A percentile compares a stretch with the other conserved stretches of the same genome.
Evolutionary conservation across 2,329 filamentous ascomycete genomes (phyloP).

Genomic region (Rhinocladiella similis): DNA sequence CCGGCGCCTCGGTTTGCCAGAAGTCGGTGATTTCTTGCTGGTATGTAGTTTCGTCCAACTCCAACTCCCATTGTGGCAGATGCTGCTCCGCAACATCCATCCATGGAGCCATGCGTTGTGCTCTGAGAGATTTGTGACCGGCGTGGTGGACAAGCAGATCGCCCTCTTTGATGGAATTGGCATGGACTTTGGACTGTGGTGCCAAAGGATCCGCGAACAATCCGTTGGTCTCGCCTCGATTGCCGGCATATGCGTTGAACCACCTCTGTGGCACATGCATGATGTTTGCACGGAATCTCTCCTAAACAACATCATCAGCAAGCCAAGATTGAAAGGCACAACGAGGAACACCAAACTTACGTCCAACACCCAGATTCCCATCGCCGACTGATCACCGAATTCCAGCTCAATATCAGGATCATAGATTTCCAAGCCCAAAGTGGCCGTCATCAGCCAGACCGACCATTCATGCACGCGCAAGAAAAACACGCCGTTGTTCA

Average conservation of each 20-base stretch:
- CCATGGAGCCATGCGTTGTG: slow-evolving; percentile 33
- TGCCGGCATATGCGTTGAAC: slow-evolving; percentile 25
- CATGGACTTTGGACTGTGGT: slow-evolving; percentile 9
- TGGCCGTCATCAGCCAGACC: slow-evolving; percentile 34
- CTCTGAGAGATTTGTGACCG: slow-evolving; percentile 31
- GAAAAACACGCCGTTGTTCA: slow-evolving; percentile 39
- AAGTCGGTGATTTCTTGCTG: slow-evolving; percentile 26
- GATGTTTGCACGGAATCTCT: slow-evolving; percentile 15
- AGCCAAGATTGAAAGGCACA: background rate
- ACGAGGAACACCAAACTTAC: slow-evolving; percentile 1
- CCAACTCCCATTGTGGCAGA: slow-evolving; percentile 27
- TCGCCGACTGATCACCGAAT: slow-evolving; percentile 28
- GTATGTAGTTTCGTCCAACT: slow-evolving; percentile 31
- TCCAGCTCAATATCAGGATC: slow-evolving; percentile 29
- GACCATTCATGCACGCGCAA: slow-evolving; percentile 39
- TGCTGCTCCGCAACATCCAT: slow-evolving; percentile 31
- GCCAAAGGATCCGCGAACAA: slow-evolving; percentile 13
- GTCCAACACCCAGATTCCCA: slow-evolving; percentile 16
- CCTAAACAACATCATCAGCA: background rate
- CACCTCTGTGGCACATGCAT: slow-evolving; percentile 24
- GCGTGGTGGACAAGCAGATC: slow-evolving; percentile 38
- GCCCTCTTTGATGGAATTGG: slow-evolving; percentile 24
- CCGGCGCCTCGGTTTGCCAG: slow-evolving; percentile 34
- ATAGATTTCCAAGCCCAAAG: slow-evolving; percentile 31
- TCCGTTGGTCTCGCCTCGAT: slow-evolving; percentile 4